Conservation (phyloP, 2,329 filamentous ascomycete species). For the Lasiodiplodia hormozganensis region DNA sequence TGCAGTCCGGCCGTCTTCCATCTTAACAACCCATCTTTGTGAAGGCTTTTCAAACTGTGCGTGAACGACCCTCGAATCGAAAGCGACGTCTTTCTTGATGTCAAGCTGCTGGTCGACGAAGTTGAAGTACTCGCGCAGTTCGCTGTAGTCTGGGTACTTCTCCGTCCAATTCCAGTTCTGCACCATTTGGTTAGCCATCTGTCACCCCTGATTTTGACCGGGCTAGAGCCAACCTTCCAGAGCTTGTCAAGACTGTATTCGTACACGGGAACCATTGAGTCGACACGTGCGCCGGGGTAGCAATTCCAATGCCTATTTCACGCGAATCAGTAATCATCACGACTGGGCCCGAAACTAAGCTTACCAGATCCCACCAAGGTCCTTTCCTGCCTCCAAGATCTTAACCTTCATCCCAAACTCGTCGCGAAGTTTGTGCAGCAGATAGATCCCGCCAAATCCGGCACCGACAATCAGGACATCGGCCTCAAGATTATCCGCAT, state of each 20-base stretch:
- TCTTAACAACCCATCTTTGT: conserved; percentile 60
- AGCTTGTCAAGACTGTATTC: conserved; percentile 56
- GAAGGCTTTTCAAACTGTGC: conserved; percentile 58
- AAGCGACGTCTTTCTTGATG: conserved; percentile 64
- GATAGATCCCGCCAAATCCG: conserved; percentile 51
- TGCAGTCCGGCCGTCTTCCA: conserved; percentile 59
- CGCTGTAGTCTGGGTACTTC: conserved; percentile 59
- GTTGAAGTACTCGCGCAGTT: conserved; percentile 66
- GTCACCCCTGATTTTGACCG: not conserved
- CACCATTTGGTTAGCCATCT: not conserved
- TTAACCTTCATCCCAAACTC: conserved; percentile 49
- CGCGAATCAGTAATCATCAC: not conserved
- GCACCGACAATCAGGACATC: conserved; percentile 50
- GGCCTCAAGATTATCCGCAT: conserved; percentile 40
- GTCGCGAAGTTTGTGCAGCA: conserved; percentile 50
- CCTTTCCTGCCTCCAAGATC: conserved; percentile 49
- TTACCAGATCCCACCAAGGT: conserved; percentile 51
- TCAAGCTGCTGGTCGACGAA: conserved; percentile 63
- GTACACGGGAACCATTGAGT: conserved; percentile 56
- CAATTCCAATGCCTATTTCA: conserved; percentile 49
- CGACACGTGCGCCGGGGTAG: conserved; percentile 56
- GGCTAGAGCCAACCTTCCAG: conserved; percentile 46
- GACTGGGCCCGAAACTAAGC: not conserved
- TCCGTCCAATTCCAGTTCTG: conserved; percentile 64
- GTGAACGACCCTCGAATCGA: conserved; percentile 62